Base-by-base conservation (phyloP, 139 green algal species). In the Chlamydomonas sp. region DNA sequence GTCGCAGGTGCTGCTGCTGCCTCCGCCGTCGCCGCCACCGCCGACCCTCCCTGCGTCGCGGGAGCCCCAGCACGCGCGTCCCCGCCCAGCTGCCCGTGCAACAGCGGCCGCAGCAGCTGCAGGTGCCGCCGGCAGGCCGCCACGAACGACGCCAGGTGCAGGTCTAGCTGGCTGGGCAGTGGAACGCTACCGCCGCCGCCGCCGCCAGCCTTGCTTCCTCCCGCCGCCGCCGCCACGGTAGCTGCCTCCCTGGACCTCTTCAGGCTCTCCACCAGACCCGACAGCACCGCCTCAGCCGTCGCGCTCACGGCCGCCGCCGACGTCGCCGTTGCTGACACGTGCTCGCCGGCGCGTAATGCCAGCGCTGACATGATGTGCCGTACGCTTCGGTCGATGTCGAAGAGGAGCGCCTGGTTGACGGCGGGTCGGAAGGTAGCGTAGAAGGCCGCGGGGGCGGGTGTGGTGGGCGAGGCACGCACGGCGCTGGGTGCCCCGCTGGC, bases 141-240 rank as follows among this genome's bases (percentile, higher is more conserved):
- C 64, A 77, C n/a, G 84, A 88, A 88, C 17, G 84, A 77, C 1
- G 84, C 16, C 0, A 83, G 74, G 64, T 88, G 84, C 12, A 88
- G 75, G 63, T 88, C 64, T 1, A 87, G 58, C 5, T 62, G 69
- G 17, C n/a, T 63, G 4, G 84, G 79, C 12, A 68, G 77, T 2
- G 58, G 0, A 71, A 71, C 1, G 66, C 66, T 18, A 1, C 66
- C 18, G 59, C 18, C 68, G 8, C 59, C 17, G n/a, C 17, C 69
- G 72, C 3, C n/a, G 49, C 49, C 74, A n/a, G 74, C 20, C 9
- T 49, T 57, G 73, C 31, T 31, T 2, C 31, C 31, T 8, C 49
- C 49, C 0, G 74, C 49, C 0, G n/a, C 6, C 2, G 72, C 72
- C 3, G 72, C 72, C 7, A 2, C 72, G 20, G 72, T n/a, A 3